phyloP scores from a whole-genome alignment of 2,329 filamentous ascomycete genomes.

The Pezizomycotina sp. region DNA sequence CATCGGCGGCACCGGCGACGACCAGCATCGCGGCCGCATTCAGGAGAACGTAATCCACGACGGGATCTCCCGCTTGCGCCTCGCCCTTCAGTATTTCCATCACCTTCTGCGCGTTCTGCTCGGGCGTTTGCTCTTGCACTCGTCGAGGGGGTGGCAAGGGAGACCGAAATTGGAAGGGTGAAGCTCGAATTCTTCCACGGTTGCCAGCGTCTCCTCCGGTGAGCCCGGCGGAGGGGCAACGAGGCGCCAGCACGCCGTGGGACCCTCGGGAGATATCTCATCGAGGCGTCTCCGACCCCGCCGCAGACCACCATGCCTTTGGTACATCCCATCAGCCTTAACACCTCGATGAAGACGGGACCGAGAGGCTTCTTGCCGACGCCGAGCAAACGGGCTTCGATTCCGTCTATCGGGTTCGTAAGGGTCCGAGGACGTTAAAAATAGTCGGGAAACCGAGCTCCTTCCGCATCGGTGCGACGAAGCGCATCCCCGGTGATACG shows the following conservation, averaged over 20 bases:
- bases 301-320: conserved; percentile 89
- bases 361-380: conserved; percentile 79
- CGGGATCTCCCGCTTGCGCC: conserved; percentile 55
- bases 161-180: conserved; percentile 79
- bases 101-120: conserved; percentile 74
- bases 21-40: conserved; percentile 85
- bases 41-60: conserved; percentile 84
- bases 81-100: conserved; percentile 45
- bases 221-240: conserved; percentile 20
- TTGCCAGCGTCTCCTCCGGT: conserved; percentile 33
- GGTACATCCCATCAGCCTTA: conserved; percentile 55
- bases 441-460: conserved; percentile 89
- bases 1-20: conserved; percentile 69
- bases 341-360: conserved; percentile 71
- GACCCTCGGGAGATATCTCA: conserved; percentile 81
- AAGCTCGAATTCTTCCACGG: conserved; percentile 61
- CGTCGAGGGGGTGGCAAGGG: conserved; percentile 51
- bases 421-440: conserved; percentile 87
- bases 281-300: conserved; percentile 61
- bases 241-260: conserved; percentile 77
- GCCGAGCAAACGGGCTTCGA: conserved; percentile 86
- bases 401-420: conserved; percentile 74
- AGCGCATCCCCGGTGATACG: conserved; percentile 89
- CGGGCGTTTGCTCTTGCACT: conserved; percentile 69
- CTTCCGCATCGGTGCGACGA: conserved; percentile 68